Conservation (phyloP, 768 basidiomycete species). For the Floccularia luteovirens region DNA sequence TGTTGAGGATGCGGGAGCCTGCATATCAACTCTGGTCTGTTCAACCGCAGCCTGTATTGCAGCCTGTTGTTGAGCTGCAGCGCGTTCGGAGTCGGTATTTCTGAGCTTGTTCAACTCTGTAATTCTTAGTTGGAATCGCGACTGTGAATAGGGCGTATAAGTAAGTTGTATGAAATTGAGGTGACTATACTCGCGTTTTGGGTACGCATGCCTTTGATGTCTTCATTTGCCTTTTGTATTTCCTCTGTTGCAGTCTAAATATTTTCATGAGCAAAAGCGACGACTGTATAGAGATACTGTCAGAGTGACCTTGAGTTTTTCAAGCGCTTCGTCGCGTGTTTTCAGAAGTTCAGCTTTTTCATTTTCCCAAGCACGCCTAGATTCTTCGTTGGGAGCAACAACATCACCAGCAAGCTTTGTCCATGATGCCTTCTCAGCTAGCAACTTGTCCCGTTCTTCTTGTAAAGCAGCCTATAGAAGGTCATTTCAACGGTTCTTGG, state of each 20-base stretch:
- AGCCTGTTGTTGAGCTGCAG: slow-evolving; percentile 35
- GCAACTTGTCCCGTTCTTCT: slow-evolving; percentile 54
- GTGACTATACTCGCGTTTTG: slow-evolving; percentile 24
- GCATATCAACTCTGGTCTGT: slow-evolving; percentile 42
- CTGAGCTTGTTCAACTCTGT: slow-evolving; percentile 44
- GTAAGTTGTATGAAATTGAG: neutral
- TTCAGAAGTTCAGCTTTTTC: slow-evolving; percentile 55
- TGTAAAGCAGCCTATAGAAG: slow-evolving; percentile 37
- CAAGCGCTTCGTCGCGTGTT: slow-evolving; percentile 51
- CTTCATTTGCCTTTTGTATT: slow-evolving; percentile 32
- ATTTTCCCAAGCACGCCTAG: slow-evolving; percentile 34
- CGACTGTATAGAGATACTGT: neutral
- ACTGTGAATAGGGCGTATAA: neutral
- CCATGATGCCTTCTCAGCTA: slow-evolving; percentile 49
- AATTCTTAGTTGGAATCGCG: slow-evolving; percentile 40
- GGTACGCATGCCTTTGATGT: slow-evolving; percentile 33
- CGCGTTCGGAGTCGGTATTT: slow-evolving; percentile 35
- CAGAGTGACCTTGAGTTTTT: slow-evolving; percentile 46
- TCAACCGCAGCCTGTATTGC: slow-evolving; percentile 52
- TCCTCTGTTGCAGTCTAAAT: slow-evolving; percentile 32
- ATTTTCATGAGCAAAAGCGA: slow-evolving; percentile 2
- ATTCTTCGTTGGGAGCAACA: neutral
- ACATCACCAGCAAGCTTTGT: slow-evolving; percentile 15
- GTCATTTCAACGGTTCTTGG: too few species aligned
- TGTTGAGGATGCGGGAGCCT: slow-evolving; percentile 12